Base-by-base conservation (phyloP, 148 eudicot genomes). In the Drosera capensis region DNA sequence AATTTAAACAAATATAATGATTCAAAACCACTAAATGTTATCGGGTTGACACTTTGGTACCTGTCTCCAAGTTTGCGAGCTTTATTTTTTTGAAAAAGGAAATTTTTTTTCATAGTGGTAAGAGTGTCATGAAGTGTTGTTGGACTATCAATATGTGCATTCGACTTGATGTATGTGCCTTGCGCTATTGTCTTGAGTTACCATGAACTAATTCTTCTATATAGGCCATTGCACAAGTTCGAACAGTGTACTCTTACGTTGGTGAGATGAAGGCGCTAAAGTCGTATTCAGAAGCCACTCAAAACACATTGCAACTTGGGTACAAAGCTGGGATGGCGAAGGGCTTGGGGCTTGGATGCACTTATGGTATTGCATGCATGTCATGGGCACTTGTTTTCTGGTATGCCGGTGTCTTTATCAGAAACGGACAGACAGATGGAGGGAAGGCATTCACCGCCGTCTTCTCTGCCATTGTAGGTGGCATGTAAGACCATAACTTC, bases 201-300 rank as follows among this genome's bases (percentile, higher is more conserved):
- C 17, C 19, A 17, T 46, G 17, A 25, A 3, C 17, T 21, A 24
- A 36, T 14, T 26, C 3, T 25, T 49, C 14, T 21, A 19, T 14
- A 41, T 60, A 67, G 20, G 67, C 71, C 0, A 35, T 67, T 14
- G 51, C 71, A 7, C 61, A 66, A 0, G 30, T 67, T 1, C 20
- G 67, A n/a, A 67, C 71, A 8, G 67, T 67, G 2, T 67, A 67
- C 25, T 54, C 71, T 5, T 61, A 55, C 21, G 71, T 61, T 1
- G 71, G 58, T 0, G 71, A 67, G 22, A 48, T 20, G 7, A 60
- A 46, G 43, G 55, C 58, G 0, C 26, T 51, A 0, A 11, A 47
- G 1, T 26, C 51, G 38, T 67, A 44, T 58, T 67, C 67, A 17
- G 48, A 38, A 7, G 63, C 67, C 3, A 54, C 61, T 2, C 38